phyloP scores from a whole-genome alignment of 164 flowering plant species.

The Annona squamosa region DNA sequence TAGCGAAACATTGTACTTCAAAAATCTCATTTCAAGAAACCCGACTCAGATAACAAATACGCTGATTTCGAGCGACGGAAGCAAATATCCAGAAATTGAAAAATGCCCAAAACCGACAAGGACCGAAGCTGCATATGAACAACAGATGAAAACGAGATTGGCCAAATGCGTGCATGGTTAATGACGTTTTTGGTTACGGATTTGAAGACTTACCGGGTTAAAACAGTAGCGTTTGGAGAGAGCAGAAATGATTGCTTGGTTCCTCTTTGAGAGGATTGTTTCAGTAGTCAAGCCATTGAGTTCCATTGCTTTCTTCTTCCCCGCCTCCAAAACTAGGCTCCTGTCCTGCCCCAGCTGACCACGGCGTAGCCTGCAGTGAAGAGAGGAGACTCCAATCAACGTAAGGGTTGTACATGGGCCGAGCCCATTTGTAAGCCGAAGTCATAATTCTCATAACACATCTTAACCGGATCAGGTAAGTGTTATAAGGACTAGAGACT shows the following conservation, averaged over 20 bases:
- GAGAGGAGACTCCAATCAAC: too few relatives aligned
- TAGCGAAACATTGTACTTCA: neutral
- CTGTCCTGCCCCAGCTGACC: too few relatives aligned
- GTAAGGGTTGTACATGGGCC: too few relatives aligned
- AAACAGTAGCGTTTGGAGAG: slow-evolving; percentile 1
- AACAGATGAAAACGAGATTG: neutral
- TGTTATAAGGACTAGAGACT: too few relatives aligned
- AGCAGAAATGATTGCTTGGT: slow-evolving; percentile 4
- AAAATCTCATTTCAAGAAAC: neutral
- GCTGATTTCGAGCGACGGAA: neutral
- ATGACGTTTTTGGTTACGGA: neutral
- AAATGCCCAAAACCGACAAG: neutral
- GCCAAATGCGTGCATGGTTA: neutral
- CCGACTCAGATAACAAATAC: neutral
- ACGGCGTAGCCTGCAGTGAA: too few relatives aligned
- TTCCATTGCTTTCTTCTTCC: neutral
- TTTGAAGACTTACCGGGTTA: slow-evolving; percentile 1
- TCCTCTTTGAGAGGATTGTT: slow-evolving; percentile 2
- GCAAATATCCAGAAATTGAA: neutral
- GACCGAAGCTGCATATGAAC: neutral
- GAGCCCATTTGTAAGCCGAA: too few relatives aligned
- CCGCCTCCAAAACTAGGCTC: neutral
- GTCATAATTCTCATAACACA: too few relatives aligned
- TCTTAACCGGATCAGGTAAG: too few relatives aligned
- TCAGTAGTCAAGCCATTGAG: neutral